A percentile compares a stretch with the other conserved stretches of the same genome.
Conservation (phyloP, 225 moss, liverwort and hornwort species). For the Physcomitrium patens region DNA sequence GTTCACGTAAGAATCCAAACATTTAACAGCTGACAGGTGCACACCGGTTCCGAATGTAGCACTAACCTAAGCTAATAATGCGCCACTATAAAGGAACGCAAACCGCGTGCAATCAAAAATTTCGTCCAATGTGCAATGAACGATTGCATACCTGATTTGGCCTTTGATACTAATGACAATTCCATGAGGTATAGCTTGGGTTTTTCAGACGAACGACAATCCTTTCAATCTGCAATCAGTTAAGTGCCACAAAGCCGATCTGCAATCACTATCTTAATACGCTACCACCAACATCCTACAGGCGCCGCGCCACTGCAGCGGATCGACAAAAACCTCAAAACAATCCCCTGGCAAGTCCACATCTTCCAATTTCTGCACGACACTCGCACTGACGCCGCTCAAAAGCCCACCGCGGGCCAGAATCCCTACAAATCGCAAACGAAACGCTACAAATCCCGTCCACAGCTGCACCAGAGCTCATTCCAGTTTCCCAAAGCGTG, state of each 20-base stretch:
- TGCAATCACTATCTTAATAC: slow-evolving; percentile 26
- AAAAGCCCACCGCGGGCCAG: neutral
- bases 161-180: slow-evolving; percentile 62
- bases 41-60: neutral
- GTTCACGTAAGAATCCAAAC: neutral
- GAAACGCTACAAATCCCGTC: neutral
- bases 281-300: slow-evolving; percentile 25
- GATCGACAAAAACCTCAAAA: slow-evolving; percentile 3
- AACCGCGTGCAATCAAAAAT: slow-evolving; percentile 1
- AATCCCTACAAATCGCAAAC: neutral
- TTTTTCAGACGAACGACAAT: neutral
- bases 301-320: slow-evolving; percentile 16
- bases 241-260: slow-evolving; percentile 20
- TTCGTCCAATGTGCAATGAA: slow-evolving; percentile 1
- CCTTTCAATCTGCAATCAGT: slow-evolving; percentile 2
- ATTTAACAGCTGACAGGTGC: neutral
- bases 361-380: slow-evolving; percentile 15
- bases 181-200: slow-evolving; percentile 49
- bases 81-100: neutral
- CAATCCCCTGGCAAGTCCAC: slow-evolving; percentile 11
- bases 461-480: slow-evolving; percentile 5
- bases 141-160: slow-evolving; percentile 54
- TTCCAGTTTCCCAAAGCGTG: neutral
- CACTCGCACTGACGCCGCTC: neutral
- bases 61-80: neutral